Evolutionary conservation across 495 filamentous ascomycete species (phyloP).

Genomic region (Umbilicaria muhlenbergii): DNA sequence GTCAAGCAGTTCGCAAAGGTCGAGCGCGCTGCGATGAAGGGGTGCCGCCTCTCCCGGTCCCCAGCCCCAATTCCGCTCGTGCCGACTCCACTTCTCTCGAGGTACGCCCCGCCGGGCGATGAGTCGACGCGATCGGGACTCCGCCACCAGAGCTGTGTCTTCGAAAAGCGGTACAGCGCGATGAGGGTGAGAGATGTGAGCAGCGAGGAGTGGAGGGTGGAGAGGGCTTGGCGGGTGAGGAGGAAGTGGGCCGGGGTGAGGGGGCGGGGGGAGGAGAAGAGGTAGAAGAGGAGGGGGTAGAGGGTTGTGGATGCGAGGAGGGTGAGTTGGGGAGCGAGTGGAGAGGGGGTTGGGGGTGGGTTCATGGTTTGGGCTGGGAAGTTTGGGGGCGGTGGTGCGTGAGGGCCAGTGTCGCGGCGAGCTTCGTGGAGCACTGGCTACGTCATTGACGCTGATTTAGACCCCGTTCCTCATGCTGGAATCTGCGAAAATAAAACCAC

Average conservation of each 20-base stretch:
- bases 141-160: neutral
- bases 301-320: constrained; percentile 4
- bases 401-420: too few species aligned
- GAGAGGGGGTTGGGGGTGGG: too few species aligned
- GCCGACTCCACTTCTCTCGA: too few species aligned
- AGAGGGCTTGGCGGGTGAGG: constrained; percentile 4
- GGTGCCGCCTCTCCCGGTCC: constrained; percentile 4
- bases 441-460: too few species aligned
- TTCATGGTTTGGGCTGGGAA: too few species aligned
- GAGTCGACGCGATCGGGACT: neutral
- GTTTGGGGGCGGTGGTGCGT: too few species aligned
- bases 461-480: too few species aligned
- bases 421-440: too few species aligned
- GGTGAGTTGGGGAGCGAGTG: constrained; percentile 1
- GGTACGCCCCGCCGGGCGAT: neutral
- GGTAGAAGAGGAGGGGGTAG: constrained; percentile 7
- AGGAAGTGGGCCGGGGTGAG: constrained; percentile 2
- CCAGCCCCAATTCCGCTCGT: neutral
- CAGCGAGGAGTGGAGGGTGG: constrained; percentile 10
- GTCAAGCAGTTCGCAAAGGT: constrained; percentile 12
- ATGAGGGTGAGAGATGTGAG: constrained; percentile 4
- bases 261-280: constrained; percentile 1
- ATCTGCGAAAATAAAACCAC: too few species aligned
- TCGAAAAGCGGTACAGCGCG: neutral
- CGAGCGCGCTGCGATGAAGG: constrained; percentile 10